Evolutionary conservation across 345 rosid genomes (phyloP).

Genomic region (Gossypium thurberi): DNA sequence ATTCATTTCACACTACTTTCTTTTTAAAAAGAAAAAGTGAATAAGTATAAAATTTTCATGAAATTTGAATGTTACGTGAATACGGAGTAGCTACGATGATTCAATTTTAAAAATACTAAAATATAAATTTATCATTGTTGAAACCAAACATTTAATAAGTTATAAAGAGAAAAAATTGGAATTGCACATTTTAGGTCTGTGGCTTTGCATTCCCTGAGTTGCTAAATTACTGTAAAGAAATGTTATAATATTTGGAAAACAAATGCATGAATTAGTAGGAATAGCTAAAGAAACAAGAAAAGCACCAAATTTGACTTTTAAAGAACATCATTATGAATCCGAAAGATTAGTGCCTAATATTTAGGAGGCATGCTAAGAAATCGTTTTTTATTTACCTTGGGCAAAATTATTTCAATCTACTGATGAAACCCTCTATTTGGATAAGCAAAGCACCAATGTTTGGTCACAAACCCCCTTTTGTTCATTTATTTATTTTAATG

Average conservation of each 20-base stretch:
- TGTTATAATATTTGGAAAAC: too few species aligned
- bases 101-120: too few species aligned
- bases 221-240: too few species aligned
- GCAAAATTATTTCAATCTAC: slow-evolving; percentile 11
- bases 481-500: not conserved
- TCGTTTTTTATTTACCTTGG: slow-evolving; percentile 1
- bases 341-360: slow-evolving; percentile 11
- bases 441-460: not conserved
- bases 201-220: too few species aligned
- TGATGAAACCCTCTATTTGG: slow-evolving; percentile 1
- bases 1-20: not conserved
- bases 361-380: slow-evolving; percentile 9
- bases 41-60: too few species aligned
- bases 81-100: too few species aligned
- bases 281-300: slow-evolving; percentile 8
- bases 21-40: too few species aligned
- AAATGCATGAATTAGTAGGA: not conserved
- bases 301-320: slow-evolving; percentile 14
- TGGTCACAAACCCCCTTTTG: not conserved
- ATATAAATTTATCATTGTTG: too few species aligned
- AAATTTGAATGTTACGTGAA: too few species aligned
- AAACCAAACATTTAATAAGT: too few species aligned
- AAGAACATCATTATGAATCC: slow-evolving; percentile 9
- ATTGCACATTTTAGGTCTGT: too few species aligned
- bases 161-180: too few species aligned